These are phyloP conservation scores for Cicer pinnatifidum DNA, from an alignment of 306 rosid genomes.

Conservation along the genomic window DNA sequence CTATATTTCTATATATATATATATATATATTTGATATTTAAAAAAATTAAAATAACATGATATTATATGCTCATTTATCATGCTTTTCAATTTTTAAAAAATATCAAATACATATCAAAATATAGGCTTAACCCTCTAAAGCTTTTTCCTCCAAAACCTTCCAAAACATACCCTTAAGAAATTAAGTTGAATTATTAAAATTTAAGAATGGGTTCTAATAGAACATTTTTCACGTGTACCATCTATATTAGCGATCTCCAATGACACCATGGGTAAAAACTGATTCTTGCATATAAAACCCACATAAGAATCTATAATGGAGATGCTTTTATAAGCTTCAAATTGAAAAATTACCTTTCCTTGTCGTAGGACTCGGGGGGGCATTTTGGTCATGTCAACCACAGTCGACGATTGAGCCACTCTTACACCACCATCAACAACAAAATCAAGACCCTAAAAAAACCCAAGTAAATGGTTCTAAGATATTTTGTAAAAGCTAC, in stretches of 20 bases:
- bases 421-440: slow-evolving; percentile 86
- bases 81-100: no score
- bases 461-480: slow-evolving; percentile 37
- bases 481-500: neutral
- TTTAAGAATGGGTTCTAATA: neutral
- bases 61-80: no score
- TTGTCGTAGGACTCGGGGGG: slow-evolving; percentile 76
- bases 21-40: no score
- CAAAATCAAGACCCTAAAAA: slow-evolving; percentile 91
- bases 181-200: neutral
- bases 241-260: neutral
- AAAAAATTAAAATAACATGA: no score
- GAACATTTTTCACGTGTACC: neutral
- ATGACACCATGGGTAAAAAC: neutral
- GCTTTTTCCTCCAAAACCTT: no score
- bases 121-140: no score
- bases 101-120: no score
- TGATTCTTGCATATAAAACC: neutral
- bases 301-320: neutral
- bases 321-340: slow-evolving; percentile 6
- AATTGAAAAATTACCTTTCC: slow-evolving; percentile 73
- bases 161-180: neutral
- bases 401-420: slow-evolving; percentile 94
- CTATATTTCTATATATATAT: no score
- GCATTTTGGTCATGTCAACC: slow-evolving; percentile 81